Evolutionary conservation across 768 basidiomycete genomes (phyloP), one percentile per base, ranked within the genome.

Genomic region (Tricholoma hemisulphureum): DNA sequence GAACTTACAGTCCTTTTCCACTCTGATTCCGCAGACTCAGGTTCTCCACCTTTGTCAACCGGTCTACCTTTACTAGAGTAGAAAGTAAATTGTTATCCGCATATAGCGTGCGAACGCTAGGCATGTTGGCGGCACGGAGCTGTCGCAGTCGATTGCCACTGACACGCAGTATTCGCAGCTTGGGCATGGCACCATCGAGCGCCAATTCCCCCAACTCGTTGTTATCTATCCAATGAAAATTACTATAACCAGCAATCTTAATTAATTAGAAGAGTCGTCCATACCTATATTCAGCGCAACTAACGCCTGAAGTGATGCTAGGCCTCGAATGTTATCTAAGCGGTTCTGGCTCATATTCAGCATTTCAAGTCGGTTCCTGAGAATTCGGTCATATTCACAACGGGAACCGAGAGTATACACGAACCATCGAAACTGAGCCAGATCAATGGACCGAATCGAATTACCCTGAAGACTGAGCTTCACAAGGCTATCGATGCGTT

Each of bases 11-110:
- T 56, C 82, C 83, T 43, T 82, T 78, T 61, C 86, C 87, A 67
- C 81, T 80, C 74, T 99, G 96, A 73, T 94, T 93, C 71, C 97
- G 83, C 77, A 98, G 63, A 67, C 92, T 95, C 52, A 99, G 78
- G 66, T 93, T 93, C 73, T 98, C 95, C 67, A 99, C 76, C 72
- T 84, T 90, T 51, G 70, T 74, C 64, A 91, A 74, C 14, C 82
- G 78, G 59, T 83, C 79, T 66, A 83, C 67, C 70, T 83, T 83
- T 46, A 65, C 71, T 51, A 90, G 69, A 48, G 75, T 67, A 29
- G 69, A 73, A 29, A 92, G 77, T 37, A 71, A 71, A 69, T 97
- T 96, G 71, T 88, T 87, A 78, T 99, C 97, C 72, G 91, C 85
- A 71, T 97, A 98, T 13, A 99, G 83, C 68, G 92, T 96, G 62